Conservation (phyloP, 257 asterid genomes). For the Penstemon davidsonii region DNA sequence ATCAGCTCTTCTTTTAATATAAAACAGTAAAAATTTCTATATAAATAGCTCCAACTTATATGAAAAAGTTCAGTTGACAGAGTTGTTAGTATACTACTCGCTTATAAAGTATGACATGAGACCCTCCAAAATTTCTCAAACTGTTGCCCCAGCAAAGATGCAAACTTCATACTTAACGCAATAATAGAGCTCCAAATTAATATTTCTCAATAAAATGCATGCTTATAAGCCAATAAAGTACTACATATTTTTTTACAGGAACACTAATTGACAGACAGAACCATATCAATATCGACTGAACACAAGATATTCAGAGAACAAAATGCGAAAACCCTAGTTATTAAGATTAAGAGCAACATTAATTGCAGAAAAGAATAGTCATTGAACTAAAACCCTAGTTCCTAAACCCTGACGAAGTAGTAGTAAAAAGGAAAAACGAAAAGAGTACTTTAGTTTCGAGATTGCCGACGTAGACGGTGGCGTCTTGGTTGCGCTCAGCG, state of each 20-base stretch:
- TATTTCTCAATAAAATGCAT: too few relatives aligned
- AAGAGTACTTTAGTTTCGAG: constrained; percentile 67
- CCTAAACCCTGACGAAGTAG: constrained; percentile 19
- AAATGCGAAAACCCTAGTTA: background rate
- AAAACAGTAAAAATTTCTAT: background rate
- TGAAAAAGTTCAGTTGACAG: background rate
- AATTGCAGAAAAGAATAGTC: background rate
- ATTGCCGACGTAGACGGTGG: constrained; percentile 94
- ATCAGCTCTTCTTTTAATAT: background rate
- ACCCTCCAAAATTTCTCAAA: constrained; percentile 2
- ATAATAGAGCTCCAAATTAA: background rate
- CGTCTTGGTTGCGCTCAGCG: constrained; percentile 96
- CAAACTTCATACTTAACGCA: background rate
- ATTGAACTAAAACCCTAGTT: constrained; percentile 18
- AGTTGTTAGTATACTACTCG: background rate
- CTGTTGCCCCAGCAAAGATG: background rate
- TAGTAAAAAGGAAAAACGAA: background rate
- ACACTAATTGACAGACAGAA: background rate
- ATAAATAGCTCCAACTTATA: too few relatives aligned
- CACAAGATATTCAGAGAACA: constrained; percentile 3
- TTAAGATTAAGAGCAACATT: background rate
- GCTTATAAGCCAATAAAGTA: too few relatives aligned
- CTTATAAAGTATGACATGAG: background rate
- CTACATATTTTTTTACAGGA: background rate
- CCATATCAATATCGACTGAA: constrained; percentile 4